Evolutionary conservation across 768 basidiomycete genomes (phyloP).

Genomic region (Kondoa malvinella): DNA sequence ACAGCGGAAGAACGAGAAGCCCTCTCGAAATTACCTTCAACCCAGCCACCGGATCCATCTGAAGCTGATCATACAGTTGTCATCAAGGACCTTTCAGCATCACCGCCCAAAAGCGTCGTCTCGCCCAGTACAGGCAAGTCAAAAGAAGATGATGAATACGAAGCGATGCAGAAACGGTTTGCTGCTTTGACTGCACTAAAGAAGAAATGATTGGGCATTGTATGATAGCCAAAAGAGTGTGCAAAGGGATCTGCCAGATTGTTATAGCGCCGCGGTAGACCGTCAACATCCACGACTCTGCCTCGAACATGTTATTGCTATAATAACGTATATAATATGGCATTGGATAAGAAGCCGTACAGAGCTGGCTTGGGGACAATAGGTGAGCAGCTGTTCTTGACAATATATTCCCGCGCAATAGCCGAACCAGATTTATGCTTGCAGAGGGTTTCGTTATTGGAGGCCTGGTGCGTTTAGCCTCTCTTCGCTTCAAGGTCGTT

Average conservation of each 20-base stretch:
- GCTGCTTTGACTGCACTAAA: constrained; percentile 4
- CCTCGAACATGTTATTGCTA: too few species aligned
- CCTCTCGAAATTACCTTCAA: constrained; percentile 5
- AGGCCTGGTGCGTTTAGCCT: constrained; percentile 56
- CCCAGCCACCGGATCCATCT: constrained; percentile 9
- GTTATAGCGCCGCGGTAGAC: too few species aligned
- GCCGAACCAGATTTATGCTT: too few species aligned
- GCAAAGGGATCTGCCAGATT: too few species aligned
- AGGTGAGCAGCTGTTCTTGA: too few species aligned
- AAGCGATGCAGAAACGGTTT: constrained; percentile 1
- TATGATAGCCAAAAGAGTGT: too few species aligned
- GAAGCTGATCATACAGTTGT: constrained; percentile 9
- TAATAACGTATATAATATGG: too few species aligned
- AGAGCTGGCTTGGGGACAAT: too few species aligned
- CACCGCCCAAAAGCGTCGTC: constrained; percentile 3
- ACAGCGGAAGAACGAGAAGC: background rate
- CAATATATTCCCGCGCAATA: too few species aligned
- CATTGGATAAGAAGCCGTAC: too few species aligned
- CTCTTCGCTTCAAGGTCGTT: background rate
- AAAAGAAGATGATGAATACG: background rate
- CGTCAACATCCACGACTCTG: too few species aligned
- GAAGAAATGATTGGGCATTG: background rate
- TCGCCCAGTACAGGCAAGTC: too few species aligned
- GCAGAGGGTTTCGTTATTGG: constrained; percentile 73
- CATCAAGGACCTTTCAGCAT: constrained; percentile 10